Base-by-base conservation (phyloP, 108 stramenopile genomes). In the Nitzschia palea region DNA sequence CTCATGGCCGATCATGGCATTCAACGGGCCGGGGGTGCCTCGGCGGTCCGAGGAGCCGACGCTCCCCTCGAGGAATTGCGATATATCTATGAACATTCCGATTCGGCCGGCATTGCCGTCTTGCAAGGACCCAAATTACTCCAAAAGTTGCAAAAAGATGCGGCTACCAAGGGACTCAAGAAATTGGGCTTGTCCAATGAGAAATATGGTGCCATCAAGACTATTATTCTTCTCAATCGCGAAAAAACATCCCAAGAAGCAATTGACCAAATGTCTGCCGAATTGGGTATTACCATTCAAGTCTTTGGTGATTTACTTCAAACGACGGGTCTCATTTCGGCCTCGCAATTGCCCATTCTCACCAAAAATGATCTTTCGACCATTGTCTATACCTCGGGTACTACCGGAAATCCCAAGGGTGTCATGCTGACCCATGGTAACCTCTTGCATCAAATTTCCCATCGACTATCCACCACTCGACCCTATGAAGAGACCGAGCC, bases 361-460 rank as follows among this genome's bases (percentile, higher is more conserved):
- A 70, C 61, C 23, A 81, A 78, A 34, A 77, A 87, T 1, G 80
- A 97, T 59, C 71, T 95, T 51, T 83, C 93, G 22, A 95, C 96
- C 23, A 91, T 97, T 59, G 97, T 98, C 8, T 98, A 97, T 68
- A 97, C 96, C n/a, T 91, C 88, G 29, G 98, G 98, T 28, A 99
- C 98, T 10, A 99, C 98, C 3, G 98, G 98, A 20, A 53, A 74
- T 5, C 98, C 98, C 35, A 99, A 99, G 79, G 98, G 97, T 48
- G 98, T 98, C 61, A 97, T 99, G 96, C 73, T 99, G 44, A 81
- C 94, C 10, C 97, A 99, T 67, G 96, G 96, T 57, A 99, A 99
- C 65, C 76, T 99, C 36, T 55, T 95, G 22, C 94, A 95, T 73
- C 94, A 95, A 70, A 83, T 76, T 40, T 68, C 74, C 1, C 91